Evolutionary conservation across 2,329 filamentous ascomycete species (phyloP), one percentile per base, ranked within the genome.

Genomic region (Pestalotiopsis fici): DNA sequence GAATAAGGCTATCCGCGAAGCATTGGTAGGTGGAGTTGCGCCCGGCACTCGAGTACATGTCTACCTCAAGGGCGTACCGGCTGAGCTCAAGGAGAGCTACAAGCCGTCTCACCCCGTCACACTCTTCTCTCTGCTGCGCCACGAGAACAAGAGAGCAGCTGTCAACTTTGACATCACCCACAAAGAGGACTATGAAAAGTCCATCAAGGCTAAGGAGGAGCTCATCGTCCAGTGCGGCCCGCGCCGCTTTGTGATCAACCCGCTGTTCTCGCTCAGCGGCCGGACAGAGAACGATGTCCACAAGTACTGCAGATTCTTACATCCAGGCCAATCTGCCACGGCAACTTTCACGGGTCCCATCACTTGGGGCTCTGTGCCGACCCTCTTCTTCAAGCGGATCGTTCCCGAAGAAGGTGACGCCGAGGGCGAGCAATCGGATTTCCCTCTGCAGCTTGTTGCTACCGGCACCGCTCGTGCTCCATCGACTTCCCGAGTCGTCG

Each of bases 281-380:
- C 94, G 91, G 76, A 98, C 95, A 0, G 93, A 94, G 60, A 98
- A 98, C 82, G 92, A 99, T 76, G 95, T 99, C 15, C 95, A 98
- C 87, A 99, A 99, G 80, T 98, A 94, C 81, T 93, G 94, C 79
- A 91, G 95, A 35, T 99, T 89, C 82, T 83, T 98, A 5, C 94
- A 98, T 78, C 95, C 96, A 0, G 96, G 96, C 3, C 91, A 94
- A 73, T 95, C 93, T 9, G 93, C 93, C 3, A 91, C 98, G 27
- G 96, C 95, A 7, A 93, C 91, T 12, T 97, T 98, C 79, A 91
- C 95, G 73, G 96, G 92, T 0, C 96, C 96, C 1, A 83, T 98
- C 7, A 96, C 92, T 2, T 99, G 96, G 95, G 96, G 96, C 31
- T 89, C 93, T 18, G 94, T 98, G 1, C 96, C 96, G 0, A 88